Evolutionary conservation across 306 rosid genomes (phyloP).

Genomic region (Astragalus glycyphyllos): DNA sequence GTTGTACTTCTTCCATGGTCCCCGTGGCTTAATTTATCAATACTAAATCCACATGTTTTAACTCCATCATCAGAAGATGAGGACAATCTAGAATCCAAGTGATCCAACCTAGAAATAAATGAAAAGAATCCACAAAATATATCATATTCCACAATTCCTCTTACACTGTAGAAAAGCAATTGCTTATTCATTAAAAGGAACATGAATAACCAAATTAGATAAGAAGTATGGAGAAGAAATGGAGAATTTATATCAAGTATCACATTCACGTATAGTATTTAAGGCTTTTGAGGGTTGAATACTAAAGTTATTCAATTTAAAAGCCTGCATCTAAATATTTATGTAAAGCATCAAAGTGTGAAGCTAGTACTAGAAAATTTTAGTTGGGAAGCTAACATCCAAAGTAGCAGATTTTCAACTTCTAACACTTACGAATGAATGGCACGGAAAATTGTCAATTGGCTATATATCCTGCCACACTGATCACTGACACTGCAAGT

Average conservation of each 20-base stretch:
- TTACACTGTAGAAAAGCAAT: slow-evolving; percentile 30
- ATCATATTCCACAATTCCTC: slow-evolving; percentile 26
- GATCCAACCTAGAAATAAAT: slow-evolving; percentile 71
- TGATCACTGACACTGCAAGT: background rate
- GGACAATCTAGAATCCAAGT: slow-evolving; percentile 78
- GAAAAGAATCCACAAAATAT: slow-evolving; percentile 34
- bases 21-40: slow-evolving; percentile 66
- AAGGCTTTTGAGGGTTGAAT: background rate
- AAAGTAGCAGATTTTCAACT: slow-evolving; percentile 13
- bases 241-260: slow-evolving; percentile 27
- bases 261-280: background rate
- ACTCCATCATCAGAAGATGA: slow-evolving; percentile 72
- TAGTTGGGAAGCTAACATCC: background rate
- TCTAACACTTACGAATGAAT: background rate
- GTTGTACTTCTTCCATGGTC: slow-evolving; percentile 66
- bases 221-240: slow-evolving; percentile 11
- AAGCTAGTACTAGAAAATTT: slow-evolving; percentile 17
- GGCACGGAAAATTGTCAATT: background rate
- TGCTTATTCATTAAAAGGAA: slow-evolving; percentile 25
- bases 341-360: background rate
- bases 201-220: slow-evolving; percentile 28
- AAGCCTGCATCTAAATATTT: background rate
- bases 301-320: slow-evolving; percentile 10
- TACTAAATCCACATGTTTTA: slow-evolving; percentile 69
- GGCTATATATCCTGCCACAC: background rate